phyloP scores from a whole-genome alignment of 2,329 filamentous ascomycete genomes.

The Fusarium papillatum region DNA sequence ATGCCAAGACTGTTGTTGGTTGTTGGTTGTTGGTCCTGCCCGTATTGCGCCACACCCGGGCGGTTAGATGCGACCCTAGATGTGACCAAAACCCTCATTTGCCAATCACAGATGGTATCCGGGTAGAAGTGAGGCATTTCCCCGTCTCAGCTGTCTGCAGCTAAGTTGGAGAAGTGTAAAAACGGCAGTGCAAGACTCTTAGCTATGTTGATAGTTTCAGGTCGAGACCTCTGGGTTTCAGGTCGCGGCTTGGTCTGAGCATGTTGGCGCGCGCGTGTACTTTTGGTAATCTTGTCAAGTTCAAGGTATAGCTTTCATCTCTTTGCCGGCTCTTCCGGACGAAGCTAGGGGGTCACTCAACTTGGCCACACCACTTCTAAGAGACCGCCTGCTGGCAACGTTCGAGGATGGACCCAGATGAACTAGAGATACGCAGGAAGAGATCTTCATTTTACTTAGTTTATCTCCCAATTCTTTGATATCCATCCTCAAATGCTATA shows the following conservation, averaged over 20 bases:
- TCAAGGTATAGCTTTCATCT: too few species aligned
- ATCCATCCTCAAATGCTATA: background rate
- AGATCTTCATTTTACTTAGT: too few species aligned
- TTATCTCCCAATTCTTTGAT: too few species aligned
- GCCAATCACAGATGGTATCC: background rate
- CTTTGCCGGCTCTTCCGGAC: too few species aligned
- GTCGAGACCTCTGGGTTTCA: background rate
- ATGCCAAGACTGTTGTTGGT: conserved; percentile 1
- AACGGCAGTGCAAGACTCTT: background rate
- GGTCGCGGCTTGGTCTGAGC: fast-evolving
- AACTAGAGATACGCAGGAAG: too few species aligned
- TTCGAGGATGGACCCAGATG: too few species aligned
- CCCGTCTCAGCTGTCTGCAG: background rate
- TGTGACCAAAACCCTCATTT: background rate
- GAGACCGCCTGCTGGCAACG: too few species aligned
- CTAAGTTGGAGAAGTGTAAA: background rate
- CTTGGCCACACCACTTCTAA: too few species aligned
- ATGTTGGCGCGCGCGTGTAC: background rate
- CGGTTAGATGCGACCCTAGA: background rate
- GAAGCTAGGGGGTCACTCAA: too few species aligned
- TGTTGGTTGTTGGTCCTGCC: background rate
- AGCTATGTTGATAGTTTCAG: background rate
- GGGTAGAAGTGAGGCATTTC: background rate
- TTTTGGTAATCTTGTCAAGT: too few species aligned
- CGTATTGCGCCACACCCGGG: background rate